Evolutionary conservation across 306 rosid species (phyloP).

Genomic region (Senna tora): DNA sequence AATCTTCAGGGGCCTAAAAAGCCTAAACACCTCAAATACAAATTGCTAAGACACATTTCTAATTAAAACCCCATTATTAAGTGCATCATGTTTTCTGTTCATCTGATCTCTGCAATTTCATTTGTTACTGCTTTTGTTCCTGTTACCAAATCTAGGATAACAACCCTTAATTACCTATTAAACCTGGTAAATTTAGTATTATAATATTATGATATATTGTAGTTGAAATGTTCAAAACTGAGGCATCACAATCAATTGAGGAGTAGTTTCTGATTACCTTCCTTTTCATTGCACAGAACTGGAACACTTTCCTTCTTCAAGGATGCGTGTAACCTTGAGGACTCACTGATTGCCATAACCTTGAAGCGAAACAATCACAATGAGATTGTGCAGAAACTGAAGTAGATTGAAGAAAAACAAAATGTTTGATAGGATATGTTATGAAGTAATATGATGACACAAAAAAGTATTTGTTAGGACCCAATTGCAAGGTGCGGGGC

Average conservation of each 20-base stretch:
- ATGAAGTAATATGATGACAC: conserved; percentile 1
- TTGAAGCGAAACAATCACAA: conserved; percentile 41
- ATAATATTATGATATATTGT: neutral
- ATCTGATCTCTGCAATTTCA: neutral
- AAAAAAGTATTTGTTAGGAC: neutral
- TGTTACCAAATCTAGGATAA: neutral
- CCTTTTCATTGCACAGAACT: conserved; percentile 77
- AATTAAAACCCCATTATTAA: neutral
- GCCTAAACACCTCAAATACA: neutral
- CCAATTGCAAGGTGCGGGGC: conserved; percentile 7
- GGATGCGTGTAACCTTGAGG: conserved; percentile 82
- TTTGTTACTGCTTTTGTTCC: neutral
- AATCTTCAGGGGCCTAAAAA: neutral
- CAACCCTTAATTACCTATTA: neutral
- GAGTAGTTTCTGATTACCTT: conserved; percentile 52
- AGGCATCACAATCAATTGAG: conserved; percentile 5
- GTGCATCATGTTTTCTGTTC: conserved; percentile 8
- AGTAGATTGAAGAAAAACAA: conserved; percentile 3
- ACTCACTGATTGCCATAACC: conserved; percentile 89
- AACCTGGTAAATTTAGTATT: neutral
- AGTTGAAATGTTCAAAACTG: neutral
- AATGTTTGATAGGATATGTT: neutral
- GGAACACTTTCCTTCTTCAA: conserved; percentile 77
- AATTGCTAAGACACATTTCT: neutral
- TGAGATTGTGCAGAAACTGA: conserved; percentile 21